Evolutionary conservation across 2,329 filamentous ascomycete genomes (phyloP), one percentile per base, ranked within the genome.

Genomic region (Verticillium zaregamsianum): DNA sequence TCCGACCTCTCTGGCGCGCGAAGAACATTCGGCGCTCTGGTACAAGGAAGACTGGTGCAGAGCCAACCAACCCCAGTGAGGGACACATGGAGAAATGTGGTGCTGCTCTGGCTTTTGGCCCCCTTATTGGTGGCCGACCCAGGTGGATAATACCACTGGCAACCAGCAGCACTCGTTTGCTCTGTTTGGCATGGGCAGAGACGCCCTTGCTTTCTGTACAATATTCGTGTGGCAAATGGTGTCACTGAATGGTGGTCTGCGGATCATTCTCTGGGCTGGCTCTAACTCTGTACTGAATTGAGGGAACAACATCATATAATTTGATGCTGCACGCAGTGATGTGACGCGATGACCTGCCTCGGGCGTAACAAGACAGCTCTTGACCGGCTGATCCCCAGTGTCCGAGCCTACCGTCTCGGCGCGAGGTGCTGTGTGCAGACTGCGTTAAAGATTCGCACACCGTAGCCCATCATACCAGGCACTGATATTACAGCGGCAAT

Each of bases 161-260:
- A 20, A 52, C 45, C 11, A 23, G 20, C 45, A 23, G 20, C 45
- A 12, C 23, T n/a, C 12, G 25, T 55, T 55, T 55, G 28, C 31
- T 55, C 54, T 55, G 52, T 17, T 17, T 15, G 20, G 54, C 54
- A 55, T 32, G 28, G 31, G 54, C 54, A 33, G 54, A 55, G 31
- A 55, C 28, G 54, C 54, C n/a, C 28, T 32, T 55, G 54, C 14
- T 55, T 52, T n/a, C 54, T 55, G 54, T 55, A 55, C 54, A 55
- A 55, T 55, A 55, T 20, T 33, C 23, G 17, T 31, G 54, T 55
- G 54, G 54, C 54, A 55, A 17, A 25, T n/a, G 25, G 25, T 32
- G 54, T 33, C 31, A 55, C 28, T 15, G 54, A n/a, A 32, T 55
- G 54, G 28, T 32, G 45, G 45, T 52, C 45, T 52, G 12, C 45